Evolutionary conservation across 805 yeast genomes (phyloP).

Genomic region (Pichia scutulata): DNA sequence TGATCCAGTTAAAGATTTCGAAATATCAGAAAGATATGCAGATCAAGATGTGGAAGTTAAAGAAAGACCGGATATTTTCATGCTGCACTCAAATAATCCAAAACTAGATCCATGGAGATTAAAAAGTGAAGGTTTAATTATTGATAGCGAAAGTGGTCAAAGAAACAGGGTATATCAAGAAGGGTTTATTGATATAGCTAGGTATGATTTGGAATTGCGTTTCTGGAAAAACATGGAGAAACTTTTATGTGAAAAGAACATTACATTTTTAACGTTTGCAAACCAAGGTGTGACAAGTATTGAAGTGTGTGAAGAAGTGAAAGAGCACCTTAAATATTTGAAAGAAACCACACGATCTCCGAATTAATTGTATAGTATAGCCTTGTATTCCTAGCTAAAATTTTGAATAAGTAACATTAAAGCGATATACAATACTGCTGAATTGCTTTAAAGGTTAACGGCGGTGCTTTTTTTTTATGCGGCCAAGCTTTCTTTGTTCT

Average conservation of each 20-base stretch:
- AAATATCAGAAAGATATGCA: conserved; percentile 22
- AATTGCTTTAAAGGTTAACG: too few relatives aligned
- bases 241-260: conserved; percentile 39
- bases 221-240: conserved; percentile 53
- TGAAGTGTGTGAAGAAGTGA: conserved; percentile 1
- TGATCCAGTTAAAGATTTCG: conserved; percentile 57
- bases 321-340: background rate
- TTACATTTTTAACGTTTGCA: background rate
- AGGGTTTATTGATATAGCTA: conserved; percentile 39
- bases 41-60: conserved; percentile 12
- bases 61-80: conserved; percentile 32
- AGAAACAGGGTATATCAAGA: conserved; percentile 54
- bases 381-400: too few relatives aligned
- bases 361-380: background rate
- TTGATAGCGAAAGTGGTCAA: conserved; percentile 32
- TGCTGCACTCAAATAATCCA: conserved; percentile 62
- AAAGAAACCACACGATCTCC: background rate
- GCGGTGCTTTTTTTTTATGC: too few relatives aligned
- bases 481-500: too few relatives aligned
- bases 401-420: too few relatives aligned
- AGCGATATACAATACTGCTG: too few relatives aligned
- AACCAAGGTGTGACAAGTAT: background rate
- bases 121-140: conserved; percentile 33
- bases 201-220: conserved; percentile 50
- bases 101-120: conserved; percentile 57